phyloP scores from a whole-genome alignment of 2,329 filamentous ascomycete genomes.

The Ilyonectria robusta region DNA sequence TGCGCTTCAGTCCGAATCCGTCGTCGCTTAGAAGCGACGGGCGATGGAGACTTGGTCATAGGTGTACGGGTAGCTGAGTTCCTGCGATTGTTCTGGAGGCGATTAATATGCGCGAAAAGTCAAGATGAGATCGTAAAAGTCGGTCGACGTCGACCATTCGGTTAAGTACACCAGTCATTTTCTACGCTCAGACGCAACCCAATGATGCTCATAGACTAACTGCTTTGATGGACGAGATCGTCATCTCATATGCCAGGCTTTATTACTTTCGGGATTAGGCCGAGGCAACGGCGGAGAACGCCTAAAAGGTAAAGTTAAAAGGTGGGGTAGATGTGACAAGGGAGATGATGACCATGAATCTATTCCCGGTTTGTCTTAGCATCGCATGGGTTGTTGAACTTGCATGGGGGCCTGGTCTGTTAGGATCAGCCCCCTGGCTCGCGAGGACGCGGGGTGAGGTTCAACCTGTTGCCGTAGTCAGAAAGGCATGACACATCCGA shows the following conservation, averaged over 20 bases:
- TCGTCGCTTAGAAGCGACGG: constrained; percentile 32
- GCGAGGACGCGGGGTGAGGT: not conserved
- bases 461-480: no score
- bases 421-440: not conserved
- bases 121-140: constrained; percentile 1
- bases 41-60: constrained; percentile 36
- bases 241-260: not conserved
- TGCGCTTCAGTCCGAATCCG: constrained; percentile 45
- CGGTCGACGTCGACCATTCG: constrained; percentile 36
- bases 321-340: constrained; percentile 34
- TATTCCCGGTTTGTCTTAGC: constrained; percentile 34
- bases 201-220: not conserved
- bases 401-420: not conserved
- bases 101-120: not conserved
- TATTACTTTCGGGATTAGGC: not conserved
- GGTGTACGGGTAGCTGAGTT: not conserved
- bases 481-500: no score
- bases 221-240: not conserved
- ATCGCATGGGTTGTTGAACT: not conserved
- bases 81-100: not conserved
- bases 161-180: constrained; percentile 33
- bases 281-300: not conserved
- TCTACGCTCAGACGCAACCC: not conserved
- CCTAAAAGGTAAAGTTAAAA: constrained; percentile 26
- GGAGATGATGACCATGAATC: constrained; percentile 32